A percentile compares a stretch with the other conserved stretches of the same genome.
Evolutionary conservation across 129 eudicot species (phyloP).

Genomic region (Escallonia rubra): DNA sequence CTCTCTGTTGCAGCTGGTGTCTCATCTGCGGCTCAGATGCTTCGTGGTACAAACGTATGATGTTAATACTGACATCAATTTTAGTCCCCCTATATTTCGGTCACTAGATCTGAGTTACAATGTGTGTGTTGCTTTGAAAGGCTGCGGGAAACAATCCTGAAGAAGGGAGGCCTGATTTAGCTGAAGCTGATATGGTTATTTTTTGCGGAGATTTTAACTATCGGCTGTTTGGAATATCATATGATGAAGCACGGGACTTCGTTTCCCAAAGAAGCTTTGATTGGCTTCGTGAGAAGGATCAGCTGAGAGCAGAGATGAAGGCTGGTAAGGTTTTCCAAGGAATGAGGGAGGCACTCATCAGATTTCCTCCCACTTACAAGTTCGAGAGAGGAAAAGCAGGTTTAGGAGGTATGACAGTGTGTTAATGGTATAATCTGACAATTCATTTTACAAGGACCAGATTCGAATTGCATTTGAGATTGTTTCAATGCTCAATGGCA

Average conservation of each 20-base stretch:
- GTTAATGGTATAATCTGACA: not conserved
- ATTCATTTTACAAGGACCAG: slow-evolving; percentile 1
- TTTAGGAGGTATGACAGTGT: slow-evolving; percentile 69
- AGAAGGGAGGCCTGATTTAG: slow-evolving; percentile 88
- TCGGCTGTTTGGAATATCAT: slow-evolving; percentile 97
- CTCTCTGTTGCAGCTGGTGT: slow-evolving; percentile 90
- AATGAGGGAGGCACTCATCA: slow-evolving; percentile 89
- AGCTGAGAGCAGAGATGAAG: slow-evolving; percentile 92
- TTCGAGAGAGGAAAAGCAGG: slow-evolving; percentile 87
- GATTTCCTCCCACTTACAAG: slow-evolving; percentile 95
- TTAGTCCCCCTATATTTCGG: no score
- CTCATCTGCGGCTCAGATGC: slow-evolving; percentile 66
- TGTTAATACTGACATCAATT: not conserved
- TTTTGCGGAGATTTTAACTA: slow-evolving; percentile 91
- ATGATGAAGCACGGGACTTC: slow-evolving; percentile 96
- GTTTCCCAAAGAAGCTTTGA: slow-evolving; percentile 98
- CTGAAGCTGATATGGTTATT: slow-evolving; percentile 93
- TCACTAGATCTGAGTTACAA: not conserved
- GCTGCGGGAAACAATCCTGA: slow-evolving; percentile 50
- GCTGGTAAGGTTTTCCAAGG: slow-evolving; percentile 98
- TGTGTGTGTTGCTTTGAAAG: slow-evolving; percentile 12
- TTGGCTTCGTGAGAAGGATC: slow-evolving; percentile 97
- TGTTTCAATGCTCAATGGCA: no score
- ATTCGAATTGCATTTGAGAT: not conserved
- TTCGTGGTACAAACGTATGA: slow-evolving; percentile 63